Conservation (phyloP, 108 stramenopile species). For the Cyclotella kingstonii region DNA sequence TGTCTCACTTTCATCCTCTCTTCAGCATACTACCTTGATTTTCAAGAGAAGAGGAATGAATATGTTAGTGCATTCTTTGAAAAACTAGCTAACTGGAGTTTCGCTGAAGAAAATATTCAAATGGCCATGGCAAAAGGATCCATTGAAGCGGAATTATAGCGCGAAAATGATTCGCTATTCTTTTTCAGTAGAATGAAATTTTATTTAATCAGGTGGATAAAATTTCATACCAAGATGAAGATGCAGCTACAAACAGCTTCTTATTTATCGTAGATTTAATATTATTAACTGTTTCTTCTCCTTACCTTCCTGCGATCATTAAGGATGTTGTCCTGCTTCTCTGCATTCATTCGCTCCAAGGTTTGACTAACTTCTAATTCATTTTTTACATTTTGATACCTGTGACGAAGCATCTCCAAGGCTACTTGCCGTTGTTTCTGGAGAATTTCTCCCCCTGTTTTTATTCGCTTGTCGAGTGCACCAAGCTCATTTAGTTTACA, state of each 20-base stretch:
- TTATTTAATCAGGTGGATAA: no score
- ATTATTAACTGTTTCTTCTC: background rate
- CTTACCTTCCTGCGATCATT: background rate
- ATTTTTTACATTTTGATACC: constrained; percentile 78
- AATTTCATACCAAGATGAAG: no score
- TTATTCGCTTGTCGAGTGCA: constrained; percentile 85
- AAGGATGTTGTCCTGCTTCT: constrained; percentile 17
- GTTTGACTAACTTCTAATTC: constrained; percentile 72
- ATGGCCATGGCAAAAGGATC: constrained; percentile 17
- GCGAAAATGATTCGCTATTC: no score
- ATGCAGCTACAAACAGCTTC: no score
- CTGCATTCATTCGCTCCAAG: constrained; percentile 60
- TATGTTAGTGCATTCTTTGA: constrained; percentile 76
- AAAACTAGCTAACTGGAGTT: constrained; percentile 57
- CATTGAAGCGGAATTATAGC: background rate
- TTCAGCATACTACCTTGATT: constrained; percentile 73
- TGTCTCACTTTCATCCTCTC: background rate
- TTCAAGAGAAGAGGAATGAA: constrained; percentile 77
- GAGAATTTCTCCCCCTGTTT: constrained; percentile 74
- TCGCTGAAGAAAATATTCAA: constrained; percentile 48
- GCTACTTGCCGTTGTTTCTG: constrained; percentile 78
- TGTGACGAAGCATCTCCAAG: constrained; percentile 68
- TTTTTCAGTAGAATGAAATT: no score
- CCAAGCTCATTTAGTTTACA: constrained; percentile 67
- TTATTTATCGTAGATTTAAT: background rate